Evolutionary conservation across 1,284 basidiomycete species (phyloP), one percentile per base, ranked within the genome.

Genomic region (Moesziomyces parantarcticus): DNA sequence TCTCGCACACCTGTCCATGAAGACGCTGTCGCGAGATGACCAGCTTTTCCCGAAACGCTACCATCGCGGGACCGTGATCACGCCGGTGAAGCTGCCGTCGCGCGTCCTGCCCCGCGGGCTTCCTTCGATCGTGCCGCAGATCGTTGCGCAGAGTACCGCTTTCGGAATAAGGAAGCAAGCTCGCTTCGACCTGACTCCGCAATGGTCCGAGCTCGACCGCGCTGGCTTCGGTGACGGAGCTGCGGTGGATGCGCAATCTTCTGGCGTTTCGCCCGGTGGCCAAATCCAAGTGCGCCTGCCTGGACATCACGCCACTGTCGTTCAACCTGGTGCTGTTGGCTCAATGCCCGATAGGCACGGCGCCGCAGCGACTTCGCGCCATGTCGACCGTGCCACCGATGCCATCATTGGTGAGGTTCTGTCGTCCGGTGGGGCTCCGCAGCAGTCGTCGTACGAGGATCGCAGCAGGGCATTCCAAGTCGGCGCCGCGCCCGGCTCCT

Each of bases 31-130:
- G 3, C 53, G 76, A 20, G 77, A 81, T 47, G 79, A 79, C 44
- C 73, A 73, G 48, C 71, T 81, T 51, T 78, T 79, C 48, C 67
- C 76, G 8, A 81, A 78, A 39, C 70, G 71, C n/a, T 80, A 58
- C 63, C 62, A 69, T 10, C 73, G 62, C 14, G 79, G 78, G 13
- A 70, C 50, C 32, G 71, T 77, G 16, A 76, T 80, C 44, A 58
- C 76, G 16, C 50, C 63, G 2, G 78, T 80, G 53, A 62, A 49
- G 45, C 49, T 80, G 44, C 78, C 78, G 6, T 58, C 61, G 22
- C 58, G 57, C 23, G 46, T 54, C 14, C 46, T 76, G 50, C 57
- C 69, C 10, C 66, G 65, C 14, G 68, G 62, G 14, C 65, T 68
- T 14, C 54, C 58, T 20, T 36, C 55, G 5, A 46, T 60, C 21